These are phyloP conservation scores for Capronia coronata DNA, from an alignment of 2,329 filamentous ascomycete species.

Conservation along the genomic window DNA sequence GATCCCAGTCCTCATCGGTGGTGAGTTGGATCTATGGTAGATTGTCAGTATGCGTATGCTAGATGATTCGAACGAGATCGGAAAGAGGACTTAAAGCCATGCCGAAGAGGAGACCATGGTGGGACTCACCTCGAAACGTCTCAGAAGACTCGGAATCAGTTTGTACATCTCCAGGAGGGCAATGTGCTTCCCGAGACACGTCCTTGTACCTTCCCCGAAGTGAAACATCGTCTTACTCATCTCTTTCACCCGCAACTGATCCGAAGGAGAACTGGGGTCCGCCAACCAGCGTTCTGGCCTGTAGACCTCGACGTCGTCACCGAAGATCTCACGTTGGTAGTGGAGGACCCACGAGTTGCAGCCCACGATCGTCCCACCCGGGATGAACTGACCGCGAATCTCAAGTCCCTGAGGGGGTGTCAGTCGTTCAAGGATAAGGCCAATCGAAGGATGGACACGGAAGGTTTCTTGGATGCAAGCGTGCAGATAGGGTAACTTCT, in stretches of 20 bases:
- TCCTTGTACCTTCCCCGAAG: conserved; percentile 48
- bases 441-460: conserved; percentile 58
- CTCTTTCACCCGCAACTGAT: too few species aligned
- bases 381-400: conserved; percentile 59
- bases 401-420: conserved; percentile 57
- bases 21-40: too few species aligned
- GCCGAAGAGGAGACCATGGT: too few species aligned
- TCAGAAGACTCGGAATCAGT: conserved; percentile 26
- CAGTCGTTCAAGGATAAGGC: conserved; percentile 64
- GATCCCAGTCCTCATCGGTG: too few species aligned
- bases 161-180: conserved; percentile 28
- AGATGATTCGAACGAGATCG: too few species aligned
- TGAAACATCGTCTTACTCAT: conserved; percentile 40
- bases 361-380: conserved; percentile 65
- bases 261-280: too few species aligned
- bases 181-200: conserved; percentile 31
- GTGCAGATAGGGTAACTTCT: conserved; percentile 31
- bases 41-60: too few species aligned
- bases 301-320: conserved; percentile 36
- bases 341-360: conserved; percentile 54
- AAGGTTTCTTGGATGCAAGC: conserved; percentile 29
- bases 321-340: conserved; percentile 36
- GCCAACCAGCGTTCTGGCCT: conserved; percentile 63
- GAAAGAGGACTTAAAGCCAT: too few species aligned
- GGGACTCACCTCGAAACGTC: too few species aligned